Evolutionary conservation across 139 green algal species (phyloP).

Genomic region (Micractinium conductrix): DNA sequence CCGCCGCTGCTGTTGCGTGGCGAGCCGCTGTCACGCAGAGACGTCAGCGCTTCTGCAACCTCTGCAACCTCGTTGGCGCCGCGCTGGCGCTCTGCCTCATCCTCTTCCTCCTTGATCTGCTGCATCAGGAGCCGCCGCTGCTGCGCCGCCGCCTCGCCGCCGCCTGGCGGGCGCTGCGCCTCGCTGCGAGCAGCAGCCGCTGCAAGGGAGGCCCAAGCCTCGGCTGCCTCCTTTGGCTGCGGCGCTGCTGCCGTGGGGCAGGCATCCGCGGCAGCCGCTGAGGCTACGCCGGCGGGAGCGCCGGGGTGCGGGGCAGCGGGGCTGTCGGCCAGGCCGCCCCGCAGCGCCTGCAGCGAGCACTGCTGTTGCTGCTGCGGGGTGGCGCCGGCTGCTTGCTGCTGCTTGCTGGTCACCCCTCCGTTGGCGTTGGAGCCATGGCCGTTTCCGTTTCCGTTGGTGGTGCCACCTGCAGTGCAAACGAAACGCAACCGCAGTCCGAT

Average conservation of each 20-base stretch:
- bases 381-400: not conserved
- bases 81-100: conserved; percentile 8
- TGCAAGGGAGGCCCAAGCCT: not conserved
- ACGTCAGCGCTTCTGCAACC: conserved; percentile 38
- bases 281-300: not conserved
- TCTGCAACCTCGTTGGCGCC: conserved; percentile 37
- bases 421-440: conserved; percentile 40
- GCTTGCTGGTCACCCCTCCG: conserved; percentile 34
- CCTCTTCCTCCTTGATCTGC: conserved; percentile 14
- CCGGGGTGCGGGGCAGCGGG: not conserved
- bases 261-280: not conserved
- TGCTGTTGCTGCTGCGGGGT: not conserved
- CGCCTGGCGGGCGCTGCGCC: not conserved
- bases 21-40: conserved; percentile 33
- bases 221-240: not conserved
- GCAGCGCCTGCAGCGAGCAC: not conserved
- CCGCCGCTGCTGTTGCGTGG: conserved; percentile 18
- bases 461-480: conserved; percentile 12
- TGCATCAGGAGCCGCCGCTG: conserved; percentile 11
- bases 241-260: not conserved
- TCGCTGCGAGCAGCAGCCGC: not conserved
- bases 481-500: no score
- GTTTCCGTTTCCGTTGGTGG: conserved; percentile 36
- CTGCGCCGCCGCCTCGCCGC: not conserved
- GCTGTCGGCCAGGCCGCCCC: not conserved